phyloP scores from a whole-genome alignment of 2,329 filamentous ascomycete species.

The Colletotrichum zoysiae region DNA sequence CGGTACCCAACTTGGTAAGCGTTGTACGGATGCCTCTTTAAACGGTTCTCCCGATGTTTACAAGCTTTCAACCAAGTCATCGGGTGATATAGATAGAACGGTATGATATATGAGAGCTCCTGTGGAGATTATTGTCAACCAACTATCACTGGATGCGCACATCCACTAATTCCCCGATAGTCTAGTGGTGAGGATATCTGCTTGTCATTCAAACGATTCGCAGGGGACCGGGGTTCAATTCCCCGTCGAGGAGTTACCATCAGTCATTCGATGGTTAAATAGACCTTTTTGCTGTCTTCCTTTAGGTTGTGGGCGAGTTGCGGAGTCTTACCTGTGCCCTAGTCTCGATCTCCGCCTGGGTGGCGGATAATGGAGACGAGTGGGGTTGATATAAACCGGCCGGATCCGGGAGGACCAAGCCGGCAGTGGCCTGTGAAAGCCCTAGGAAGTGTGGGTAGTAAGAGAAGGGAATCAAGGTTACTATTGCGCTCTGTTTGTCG shows the following conservation, averaged over 20 bases:
- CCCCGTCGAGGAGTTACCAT: not conserved
- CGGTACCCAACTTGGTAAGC: not conserved
- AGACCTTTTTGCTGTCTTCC: not conserved
- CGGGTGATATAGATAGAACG: no score
- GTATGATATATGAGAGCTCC: not conserved
- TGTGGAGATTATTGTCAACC: fast-evolving
- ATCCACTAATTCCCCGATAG: constrained; percentile 11
- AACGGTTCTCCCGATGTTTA: not conserved
- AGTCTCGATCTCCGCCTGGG: not conserved
- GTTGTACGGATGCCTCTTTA: not conserved
- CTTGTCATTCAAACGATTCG: constrained; percentile 12
- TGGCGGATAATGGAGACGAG: not conserved
- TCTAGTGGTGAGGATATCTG: constrained; percentile 23
- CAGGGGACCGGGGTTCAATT: constrained; percentile 19
- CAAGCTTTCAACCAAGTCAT: not conserved
- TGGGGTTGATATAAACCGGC: not conserved
- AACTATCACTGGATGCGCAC: not conserved
- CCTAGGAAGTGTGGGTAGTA: not conserved
- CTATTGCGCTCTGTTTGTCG: not conserved
- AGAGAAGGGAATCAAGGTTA: not conserved
- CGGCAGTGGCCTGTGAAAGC: not conserved
- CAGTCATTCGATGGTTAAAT: fast-evolving
- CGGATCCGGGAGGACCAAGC: no score
- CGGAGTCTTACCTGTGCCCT: not conserved
- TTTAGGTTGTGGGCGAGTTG: not conserved